Conservation (phyloP, 768 basidiomycete species). For the Mycena haematopus region DNA sequence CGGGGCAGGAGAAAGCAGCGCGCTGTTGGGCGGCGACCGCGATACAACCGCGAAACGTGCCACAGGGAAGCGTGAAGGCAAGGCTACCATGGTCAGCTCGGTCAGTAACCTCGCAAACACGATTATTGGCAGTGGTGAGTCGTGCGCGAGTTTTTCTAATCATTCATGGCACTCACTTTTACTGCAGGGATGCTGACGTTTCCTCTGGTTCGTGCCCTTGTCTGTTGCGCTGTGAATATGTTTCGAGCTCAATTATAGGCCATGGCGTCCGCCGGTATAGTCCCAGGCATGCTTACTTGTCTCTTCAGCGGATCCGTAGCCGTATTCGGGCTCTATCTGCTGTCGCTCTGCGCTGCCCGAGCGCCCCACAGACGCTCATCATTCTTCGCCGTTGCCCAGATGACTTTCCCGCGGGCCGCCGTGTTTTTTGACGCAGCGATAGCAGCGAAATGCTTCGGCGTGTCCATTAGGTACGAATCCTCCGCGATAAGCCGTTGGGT, state of each 20-base stretch:
- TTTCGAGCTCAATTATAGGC: constrained; percentile 55
- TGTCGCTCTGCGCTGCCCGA: constrained; percentile 81
- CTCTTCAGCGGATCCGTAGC: constrained; percentile 77
- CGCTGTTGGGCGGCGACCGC: constrained; percentile 60
- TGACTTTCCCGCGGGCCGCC: constrained; percentile 90
- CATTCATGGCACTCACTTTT: neutral
- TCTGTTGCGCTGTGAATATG: constrained; percentile 8
- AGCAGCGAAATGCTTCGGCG: constrained; percentile 96
- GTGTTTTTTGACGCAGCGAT: constrained; percentile 94
- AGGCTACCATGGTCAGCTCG: constrained; percentile 70
- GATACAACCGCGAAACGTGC: constrained; percentile 31
- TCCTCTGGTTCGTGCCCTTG: constrained; percentile 66
- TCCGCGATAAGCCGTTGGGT: neutral
- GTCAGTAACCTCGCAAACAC: constrained; percentile 88
- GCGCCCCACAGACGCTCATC: constrained; percentile 78
- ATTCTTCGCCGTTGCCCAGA: constrained; percentile 81
- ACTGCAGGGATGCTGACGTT: constrained; percentile 85
- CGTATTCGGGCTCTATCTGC: constrained; percentile 87
- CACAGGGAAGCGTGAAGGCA: constrained; percentile 59
- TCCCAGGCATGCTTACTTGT: constrained; percentile 92
- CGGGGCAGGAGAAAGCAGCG: constrained; percentile 57
- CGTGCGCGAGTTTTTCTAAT: constrained; percentile 1
- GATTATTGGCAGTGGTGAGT: constrained; percentile 87
- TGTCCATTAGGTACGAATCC: constrained; percentile 78
- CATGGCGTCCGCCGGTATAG: constrained; percentile 87